Evolutionary conservation across 2,329 filamentous ascomycete genomes (phyloP), one percentile per base, ranked within the genome.

Genomic region (Mycosphaerella sp.): DNA sequence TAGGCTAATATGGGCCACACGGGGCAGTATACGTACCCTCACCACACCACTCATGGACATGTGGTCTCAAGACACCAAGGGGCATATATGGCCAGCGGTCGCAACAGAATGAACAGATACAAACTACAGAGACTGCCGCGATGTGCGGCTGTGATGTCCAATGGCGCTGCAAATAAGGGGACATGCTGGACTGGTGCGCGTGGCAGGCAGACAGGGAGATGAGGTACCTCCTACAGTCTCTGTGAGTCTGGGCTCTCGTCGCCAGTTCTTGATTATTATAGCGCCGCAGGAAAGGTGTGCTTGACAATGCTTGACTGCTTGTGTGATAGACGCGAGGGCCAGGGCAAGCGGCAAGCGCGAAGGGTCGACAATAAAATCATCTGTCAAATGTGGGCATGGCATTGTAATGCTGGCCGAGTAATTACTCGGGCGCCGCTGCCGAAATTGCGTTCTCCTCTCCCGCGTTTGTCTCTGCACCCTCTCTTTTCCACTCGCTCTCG

Each of bases 401-500:
- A 11, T 38, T n/a, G 10, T 11, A 38, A 38, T 29, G 26, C 10
- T 38, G 10, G 12, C 10, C 10, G 34, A 38, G 12, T 11, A n/a
- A 38, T 38, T 38, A 38, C 34, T 5, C 34, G 34, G 34, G 34
- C 12, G 10, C 4, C 5, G 26, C 34, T 38, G 34, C 34, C 34
- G 34, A 11, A 38, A 38, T 38, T 38, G 12, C 34, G 10, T 10
- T 29, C 26, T 29, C 26, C 26, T 6, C 26, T 29, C 26, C 26
- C 26, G 26, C 5, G 6, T 38, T 11, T 38, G 23, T 44, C 8
- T 38, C 44, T 43, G 44, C 44, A 17, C 36, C 38, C 31, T 34
- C 32, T 34, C 34, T 40, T 34, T 36, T 41, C 51, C 21, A 38
- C 45, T 53, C 45, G 29, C 38, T 41, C 36, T 47, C 36, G 36